phyloP scores from a whole-genome alignment of 2,329 filamentous ascomycete genomes.

The Aspergillus eucalypticola region DNA sequence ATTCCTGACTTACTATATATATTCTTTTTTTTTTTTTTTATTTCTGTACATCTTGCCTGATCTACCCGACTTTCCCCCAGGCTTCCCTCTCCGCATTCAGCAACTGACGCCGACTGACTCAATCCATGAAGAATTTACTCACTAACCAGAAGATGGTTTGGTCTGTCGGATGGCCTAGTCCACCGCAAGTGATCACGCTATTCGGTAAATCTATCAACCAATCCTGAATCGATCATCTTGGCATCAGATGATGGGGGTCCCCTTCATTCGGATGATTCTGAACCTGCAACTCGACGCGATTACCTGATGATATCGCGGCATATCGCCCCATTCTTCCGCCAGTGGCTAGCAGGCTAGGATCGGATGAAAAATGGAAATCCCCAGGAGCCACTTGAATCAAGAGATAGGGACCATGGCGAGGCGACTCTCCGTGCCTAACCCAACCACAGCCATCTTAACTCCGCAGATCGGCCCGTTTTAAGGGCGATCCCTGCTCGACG shows the following conservation, averaged over 20 bases:
- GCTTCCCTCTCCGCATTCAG: neutral
- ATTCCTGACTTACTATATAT: neutral
- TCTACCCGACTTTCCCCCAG: neutral
- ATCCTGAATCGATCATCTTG: constrained; percentile 13
- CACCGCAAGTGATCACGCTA: constrained; percentile 15
- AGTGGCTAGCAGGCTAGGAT: neutral
- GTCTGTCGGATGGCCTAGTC: neutral
- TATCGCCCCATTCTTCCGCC: constrained; percentile 7
- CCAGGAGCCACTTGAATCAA: constrained; percentile 3
- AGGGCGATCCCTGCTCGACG: neutral
- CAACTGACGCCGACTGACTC: neutral
- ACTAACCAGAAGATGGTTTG: neutral
- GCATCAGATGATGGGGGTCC: constrained; percentile 21
- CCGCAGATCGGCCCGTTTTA: constrained; percentile 3
- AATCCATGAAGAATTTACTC: neutral
- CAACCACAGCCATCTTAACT: neutral
- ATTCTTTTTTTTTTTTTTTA: no score
- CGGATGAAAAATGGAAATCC: neutral
- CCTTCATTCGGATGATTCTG: neutral
- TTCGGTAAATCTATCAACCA: constrained; percentile 19
- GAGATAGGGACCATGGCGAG: neutral
- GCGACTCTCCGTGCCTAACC: neutral
- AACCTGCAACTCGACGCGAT: constrained; percentile 4
- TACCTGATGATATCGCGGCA: constrained; percentile 11
- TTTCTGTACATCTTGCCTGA: neutral